Evolutionary conservation across 2,329 filamentous ascomycete species (phyloP), one percentile per base, ranked within the genome.

Genomic region (Leptographium lundbergii): DNA sequence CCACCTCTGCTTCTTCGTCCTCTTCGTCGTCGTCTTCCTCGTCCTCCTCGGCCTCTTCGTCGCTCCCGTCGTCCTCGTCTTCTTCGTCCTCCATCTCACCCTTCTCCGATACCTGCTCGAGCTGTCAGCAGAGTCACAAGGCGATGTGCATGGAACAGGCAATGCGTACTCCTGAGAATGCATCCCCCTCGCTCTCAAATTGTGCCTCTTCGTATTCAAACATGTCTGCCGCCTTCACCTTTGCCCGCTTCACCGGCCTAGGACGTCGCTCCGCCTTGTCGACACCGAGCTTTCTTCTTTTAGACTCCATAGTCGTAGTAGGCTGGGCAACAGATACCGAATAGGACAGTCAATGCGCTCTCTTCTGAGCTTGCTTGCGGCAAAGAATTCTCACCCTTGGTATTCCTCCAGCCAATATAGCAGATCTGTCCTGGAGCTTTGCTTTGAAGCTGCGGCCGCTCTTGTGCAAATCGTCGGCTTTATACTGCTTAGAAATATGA

Each of bases 251-350:
- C 25, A 6, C 69, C 1, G 73, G 70, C 42, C 74, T 73, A 1
- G 79, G 76, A 50, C 75, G 71, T 59, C 75, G 70, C 61, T 75
- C 72, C 2, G 77, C 66, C 13, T 69, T 71, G 7, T 67, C 48
- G 0, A 68, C 66, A 1, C 71, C 69, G 3, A 69, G 57, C 64
- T 76, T 79, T 48, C 79, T 72, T 63, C 73, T 72, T 61, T 72
- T 72, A 0, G 68, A 62, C 1, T 70, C 63, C 73, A 75, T 74
- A 14, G 5, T 25, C 36, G 13, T 6, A 39, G 36, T 39, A 39
- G 17, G 3, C 36, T 39, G 14, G 9, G 36, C 36, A 39, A 17
- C 13, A 3, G 36, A 39, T 17, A 14, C 4, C 6, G 36, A 19
- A 39, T 14, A 19, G 14, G 36, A 39, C 14, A 17, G 2, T 4